Evolutionary conservation across 306 rosid species (phyloP).

Genomic region (Mucuna pruriens): DNA sequence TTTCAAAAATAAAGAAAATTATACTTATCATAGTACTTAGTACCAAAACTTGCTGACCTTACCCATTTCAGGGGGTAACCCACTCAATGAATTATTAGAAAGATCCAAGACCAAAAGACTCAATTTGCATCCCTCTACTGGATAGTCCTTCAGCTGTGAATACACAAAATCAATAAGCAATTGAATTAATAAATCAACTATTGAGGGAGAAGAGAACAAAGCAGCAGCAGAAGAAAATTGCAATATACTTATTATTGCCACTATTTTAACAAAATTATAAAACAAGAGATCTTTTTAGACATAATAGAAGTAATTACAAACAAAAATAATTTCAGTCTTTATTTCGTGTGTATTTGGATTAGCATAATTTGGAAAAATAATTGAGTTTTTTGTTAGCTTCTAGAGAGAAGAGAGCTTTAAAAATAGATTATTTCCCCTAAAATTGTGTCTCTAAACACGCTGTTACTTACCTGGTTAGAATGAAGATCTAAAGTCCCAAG

Average conservation of each 20-base stretch:
- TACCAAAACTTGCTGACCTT: conserved; percentile 47
- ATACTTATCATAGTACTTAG: conserved; percentile 13
- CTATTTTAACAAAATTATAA: conserved; percentile 7
- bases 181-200: conserved; percentile 19
- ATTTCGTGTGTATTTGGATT: background rate
- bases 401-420: background rate
- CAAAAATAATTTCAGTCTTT: conserved; percentile 4
- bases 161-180: conserved; percentile 37
- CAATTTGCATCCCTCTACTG: conserved; percentile 90
- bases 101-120: conserved; percentile 76
- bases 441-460: background rate
- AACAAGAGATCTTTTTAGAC: background rate
- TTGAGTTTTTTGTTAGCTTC: background rate
- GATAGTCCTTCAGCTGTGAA: conserved; percentile 88
- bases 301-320: conserved; percentile 11
- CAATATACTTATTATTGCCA: conserved; percentile 7
- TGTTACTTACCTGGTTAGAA: conserved; percentile 77
- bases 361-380: background rate
- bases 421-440: background rate
- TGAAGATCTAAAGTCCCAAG: conserved; percentile 92
- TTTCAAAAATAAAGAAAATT: conserved; percentile 27
- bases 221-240: conserved; percentile 16
- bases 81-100: conserved; percentile 91
- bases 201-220: conserved; percentile 30
- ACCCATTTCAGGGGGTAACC: conserved; percentile 94